Percentiles rank a stretch among this genome's conserved stretches.
phyloP scores from a whole-genome alignment of 1,284 basidiomycete genomes.

The Austropuccinia psidii region DNA sequence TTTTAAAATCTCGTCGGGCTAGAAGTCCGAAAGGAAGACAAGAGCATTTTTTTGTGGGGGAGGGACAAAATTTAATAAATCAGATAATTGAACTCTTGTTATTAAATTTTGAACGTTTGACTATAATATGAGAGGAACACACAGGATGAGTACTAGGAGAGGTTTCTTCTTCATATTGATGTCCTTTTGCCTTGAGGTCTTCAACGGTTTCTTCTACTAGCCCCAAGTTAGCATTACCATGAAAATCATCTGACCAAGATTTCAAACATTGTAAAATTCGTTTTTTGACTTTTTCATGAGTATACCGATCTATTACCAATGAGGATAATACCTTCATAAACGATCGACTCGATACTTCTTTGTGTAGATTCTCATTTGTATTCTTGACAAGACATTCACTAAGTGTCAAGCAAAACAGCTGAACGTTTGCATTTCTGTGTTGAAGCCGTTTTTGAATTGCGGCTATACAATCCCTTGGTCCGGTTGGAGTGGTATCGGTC shows the following conservation, averaged over 20 bases:
- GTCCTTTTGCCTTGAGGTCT: constrained; percentile 67
- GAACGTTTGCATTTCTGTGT: constrained; percentile 93
- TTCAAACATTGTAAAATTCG: constrained; percentile 67
- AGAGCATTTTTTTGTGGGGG: constrained; percentile 49
- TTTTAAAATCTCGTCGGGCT: constrained; percentile 68
- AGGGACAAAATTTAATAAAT: not conserved
- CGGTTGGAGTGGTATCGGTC: constrained; percentile 52
- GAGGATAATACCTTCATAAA: constrained; percentile 84
- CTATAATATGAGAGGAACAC: not conserved
- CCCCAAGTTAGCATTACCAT: constrained; percentile 59
- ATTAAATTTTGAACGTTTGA: constrained; percentile 6
- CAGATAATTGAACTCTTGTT: not conserved
- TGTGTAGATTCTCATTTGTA: constrained; percentile 65
- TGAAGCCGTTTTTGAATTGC: constrained; percentile 80
- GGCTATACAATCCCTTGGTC: constrained; percentile 50
- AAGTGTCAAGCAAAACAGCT: constrained; percentile 79
- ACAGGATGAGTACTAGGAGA: not conserved
- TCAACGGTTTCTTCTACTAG: constrained; percentile 87
- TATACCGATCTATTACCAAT: constrained; percentile 77
- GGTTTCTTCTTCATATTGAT: constrained; percentile 24
- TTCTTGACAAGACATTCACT: constrained; percentile 86
- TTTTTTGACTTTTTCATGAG: constrained; percentile 77
- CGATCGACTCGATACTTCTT: constrained; percentile 78
- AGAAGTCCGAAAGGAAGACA: constrained; percentile 54
- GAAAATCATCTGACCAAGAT: constrained; percentile 78